Percentiles rank a stretch among this genome's conserved stretches.
These are phyloP conservation scores for Stygiomarasmius scandens DNA, from an alignment of 1,284 basidiomycete species.

Conservation along the genomic window DNA sequence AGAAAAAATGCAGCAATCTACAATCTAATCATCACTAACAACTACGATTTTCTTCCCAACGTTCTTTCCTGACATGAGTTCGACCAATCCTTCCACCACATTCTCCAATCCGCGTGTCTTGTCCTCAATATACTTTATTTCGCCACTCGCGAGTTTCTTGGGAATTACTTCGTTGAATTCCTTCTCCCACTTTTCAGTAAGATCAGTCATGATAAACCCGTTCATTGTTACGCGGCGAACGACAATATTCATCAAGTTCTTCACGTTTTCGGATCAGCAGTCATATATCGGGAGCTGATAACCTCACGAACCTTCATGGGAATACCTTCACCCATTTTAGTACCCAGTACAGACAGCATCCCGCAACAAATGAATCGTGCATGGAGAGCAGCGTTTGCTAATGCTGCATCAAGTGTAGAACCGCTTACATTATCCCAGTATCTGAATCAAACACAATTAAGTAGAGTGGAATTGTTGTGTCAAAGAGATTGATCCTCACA, in stretches of 20 bases:
- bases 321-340: neutral
- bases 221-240: conserved; percentile 47
- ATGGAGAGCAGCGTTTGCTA: conserved; percentile 18
- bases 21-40: conserved; percentile 29
- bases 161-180: conserved; percentile 48
- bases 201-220: conserved; percentile 52
- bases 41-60: conserved; percentile 45
- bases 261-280: too few relatives aligned
- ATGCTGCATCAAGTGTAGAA: conserved; percentile 25
- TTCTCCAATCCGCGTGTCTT: conserved; percentile 40
- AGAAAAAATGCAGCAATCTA: too few relatives aligned
- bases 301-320: neutral
- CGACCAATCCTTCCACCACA: conserved; percentile 41
- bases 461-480: neutral
- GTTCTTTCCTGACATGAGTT: conserved; percentile 49
- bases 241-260: conserved; percentile 37
- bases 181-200: conserved; percentile 22
- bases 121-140: conserved; percentile 53
- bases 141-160: conserved; percentile 44
- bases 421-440: conserved; percentile 33
- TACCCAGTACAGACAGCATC: conserved; percentile 5
- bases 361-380: conserved; percentile 17
- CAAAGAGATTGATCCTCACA: conserved; percentile 31
- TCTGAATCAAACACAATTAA: conserved; percentile 4
- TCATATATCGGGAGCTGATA: too few relatives aligned